These are phyloP conservation scores for Lignosus rhinocerotis DNA, from an alignment of 1,284 basidiomycete genomes.

Conservation along the genomic window DNA sequence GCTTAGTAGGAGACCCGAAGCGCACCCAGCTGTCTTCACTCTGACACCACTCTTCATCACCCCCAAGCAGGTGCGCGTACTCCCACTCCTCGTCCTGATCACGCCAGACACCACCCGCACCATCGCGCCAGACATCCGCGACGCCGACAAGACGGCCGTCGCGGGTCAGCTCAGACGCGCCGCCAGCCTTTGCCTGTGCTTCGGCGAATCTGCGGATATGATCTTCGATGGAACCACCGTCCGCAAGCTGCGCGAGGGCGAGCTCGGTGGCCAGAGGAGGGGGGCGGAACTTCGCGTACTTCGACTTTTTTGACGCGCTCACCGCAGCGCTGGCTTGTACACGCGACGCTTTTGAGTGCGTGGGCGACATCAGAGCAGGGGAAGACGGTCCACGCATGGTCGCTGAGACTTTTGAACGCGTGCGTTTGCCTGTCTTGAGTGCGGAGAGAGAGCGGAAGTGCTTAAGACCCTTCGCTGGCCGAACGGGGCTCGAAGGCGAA, in stretches of 20 bases:
- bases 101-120: conserved; percentile 62
- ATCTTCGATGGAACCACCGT: conserved; percentile 61
- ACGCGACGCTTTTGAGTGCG: conserved; percentile 19
- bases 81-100: conserved; percentile 72
- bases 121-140: conserved; percentile 57
- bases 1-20: conserved; percentile 27
- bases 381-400: conserved; percentile 22
- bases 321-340: conserved; percentile 22
- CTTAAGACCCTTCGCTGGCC: conserved; percentile 27
- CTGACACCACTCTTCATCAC: conserved; percentile 27
- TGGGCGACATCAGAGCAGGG: conserved; percentile 17
- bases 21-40: conserved; percentile 32
- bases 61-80: conserved; percentile 56
- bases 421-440: conserved; percentile 25
- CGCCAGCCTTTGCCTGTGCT: conserved; percentile 47
- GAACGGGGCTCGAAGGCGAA: conserved; percentile 19
- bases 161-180: conserved; percentile 26
- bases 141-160: conserved; percentile 39
- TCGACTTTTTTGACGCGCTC: conserved; percentile 42
- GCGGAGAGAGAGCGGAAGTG: conserved; percentile 32
- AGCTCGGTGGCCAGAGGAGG: conserved; percentile 63
- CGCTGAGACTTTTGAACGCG: conserved; percentile 26
- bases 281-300: conserved; percentile 42
- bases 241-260: conserved; percentile 63
- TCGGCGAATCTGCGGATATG: conserved; percentile 58